phyloP scores from a whole-genome alignment of 225 moss, liverwort and hornwort species.

The Marchantia paleacea region DNA sequence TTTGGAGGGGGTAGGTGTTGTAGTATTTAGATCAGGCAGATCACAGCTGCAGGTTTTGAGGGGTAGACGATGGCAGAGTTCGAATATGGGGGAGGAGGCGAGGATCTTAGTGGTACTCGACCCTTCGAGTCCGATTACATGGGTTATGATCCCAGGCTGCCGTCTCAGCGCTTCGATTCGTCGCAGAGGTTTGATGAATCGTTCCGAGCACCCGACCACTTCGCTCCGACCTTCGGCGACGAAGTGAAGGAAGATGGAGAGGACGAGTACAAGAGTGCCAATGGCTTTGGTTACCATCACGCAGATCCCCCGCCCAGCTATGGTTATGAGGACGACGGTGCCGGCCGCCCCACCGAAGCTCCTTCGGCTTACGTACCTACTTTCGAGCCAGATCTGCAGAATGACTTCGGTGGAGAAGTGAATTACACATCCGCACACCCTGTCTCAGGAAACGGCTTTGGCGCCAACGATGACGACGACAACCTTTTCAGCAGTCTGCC shows the following conservation, averaged over 20 bases:
- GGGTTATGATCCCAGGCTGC: constrained; percentile 68
- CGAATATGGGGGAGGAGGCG: constrained; percentile 69
- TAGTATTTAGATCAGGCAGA: constrained; percentile 20
- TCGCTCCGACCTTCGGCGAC: constrained; percentile 59
- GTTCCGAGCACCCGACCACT: constrained; percentile 74
- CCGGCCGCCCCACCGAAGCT: constrained; percentile 43
- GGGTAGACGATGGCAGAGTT: constrained; percentile 62
- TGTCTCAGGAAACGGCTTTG: constrained; percentile 50
- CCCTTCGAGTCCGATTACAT: constrained; percentile 58
- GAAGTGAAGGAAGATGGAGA: constrained; percentile 61
- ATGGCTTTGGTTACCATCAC: constrained; percentile 64
- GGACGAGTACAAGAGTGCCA: constrained; percentile 69
- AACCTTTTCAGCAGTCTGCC: constrained; percentile 66
- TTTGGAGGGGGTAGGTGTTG: background rate
- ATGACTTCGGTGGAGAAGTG: constrained; percentile 52
- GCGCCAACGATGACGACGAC: constrained; percentile 56
- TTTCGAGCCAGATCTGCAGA: constrained; percentile 70
- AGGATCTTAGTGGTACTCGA: constrained; percentile 47
- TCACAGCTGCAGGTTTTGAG: constrained; percentile 8
- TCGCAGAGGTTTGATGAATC: constrained; percentile 60
- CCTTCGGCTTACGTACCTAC: constrained; percentile 47
- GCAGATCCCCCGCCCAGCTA: constrained; percentile 53
- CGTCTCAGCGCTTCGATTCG: constrained; percentile 72
- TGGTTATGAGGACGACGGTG: constrained; percentile 49
- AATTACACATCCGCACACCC: constrained; percentile 56